Conservation (phyloP, 2,329 filamentous ascomycete genomes). For the Colletotrichum salicis region DNA sequence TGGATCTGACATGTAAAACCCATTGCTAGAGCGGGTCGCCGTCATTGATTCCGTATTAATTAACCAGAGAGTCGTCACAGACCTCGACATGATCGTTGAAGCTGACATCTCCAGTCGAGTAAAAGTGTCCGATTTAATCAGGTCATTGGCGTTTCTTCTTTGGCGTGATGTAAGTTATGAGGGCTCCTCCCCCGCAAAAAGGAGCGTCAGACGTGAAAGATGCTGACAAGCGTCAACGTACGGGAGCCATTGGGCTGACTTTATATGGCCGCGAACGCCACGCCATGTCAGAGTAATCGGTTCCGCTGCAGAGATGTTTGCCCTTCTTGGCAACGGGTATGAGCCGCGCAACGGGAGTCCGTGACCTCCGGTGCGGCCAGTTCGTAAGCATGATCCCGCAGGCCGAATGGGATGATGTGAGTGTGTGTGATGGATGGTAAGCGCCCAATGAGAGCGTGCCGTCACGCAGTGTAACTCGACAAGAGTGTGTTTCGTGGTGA, state of each 20-base stretch:
- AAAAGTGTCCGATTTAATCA: background rate
- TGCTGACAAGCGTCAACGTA: background rate
- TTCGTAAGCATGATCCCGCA: background rate
- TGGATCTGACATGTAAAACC: background rate
- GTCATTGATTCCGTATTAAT: background rate
- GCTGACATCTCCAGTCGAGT: background rate
- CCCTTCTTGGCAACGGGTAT: background rate
- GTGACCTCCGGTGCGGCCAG: background rate
- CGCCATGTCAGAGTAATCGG: background rate
- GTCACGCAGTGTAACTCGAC: background rate
- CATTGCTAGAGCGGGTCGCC: background rate
- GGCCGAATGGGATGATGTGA: background rate
- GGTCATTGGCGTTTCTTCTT: background rate
- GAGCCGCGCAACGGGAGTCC: background rate
- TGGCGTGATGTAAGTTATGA: background rate
- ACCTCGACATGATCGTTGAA: background rate
- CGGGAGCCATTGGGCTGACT: background rate
- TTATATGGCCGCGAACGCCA: background rate
- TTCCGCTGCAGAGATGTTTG: background rate
- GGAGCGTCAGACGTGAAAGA: background rate
- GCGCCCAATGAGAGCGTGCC: background rate
- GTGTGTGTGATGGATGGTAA: background rate
- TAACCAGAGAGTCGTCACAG: background rate
- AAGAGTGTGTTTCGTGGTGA: background rate
- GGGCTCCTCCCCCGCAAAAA: background rate